Evolutionary conservation across 1,284 basidiomycete genomes (phyloP).

Genomic region (Sporisorium scitamineum): DNA sequence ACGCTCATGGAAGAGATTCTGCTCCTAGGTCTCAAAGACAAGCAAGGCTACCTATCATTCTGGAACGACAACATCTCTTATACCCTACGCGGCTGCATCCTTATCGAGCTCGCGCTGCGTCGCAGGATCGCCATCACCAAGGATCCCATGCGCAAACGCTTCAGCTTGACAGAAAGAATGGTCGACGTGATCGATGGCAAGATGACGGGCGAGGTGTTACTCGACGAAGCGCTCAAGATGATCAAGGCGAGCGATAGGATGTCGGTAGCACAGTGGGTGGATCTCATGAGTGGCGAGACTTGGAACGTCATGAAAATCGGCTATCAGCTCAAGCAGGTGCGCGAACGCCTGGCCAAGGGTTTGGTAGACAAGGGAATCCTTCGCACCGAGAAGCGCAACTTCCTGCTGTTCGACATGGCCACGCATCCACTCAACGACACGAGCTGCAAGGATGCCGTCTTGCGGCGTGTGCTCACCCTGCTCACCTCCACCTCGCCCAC

Average conservation of each 20-base stretch:
- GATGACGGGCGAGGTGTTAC: conserved; percentile 65
- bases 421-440: conserved; percentile 67
- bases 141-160: conserved; percentile 52
- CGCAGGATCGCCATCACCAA: conserved; percentile 58
- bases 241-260: conserved; percentile 62
- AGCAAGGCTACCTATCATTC: conserved; percentile 73
- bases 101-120: conserved; percentile 66
- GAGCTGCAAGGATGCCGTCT: conserved; percentile 63
- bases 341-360: conserved; percentile 67
- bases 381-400: conserved; percentile 69
- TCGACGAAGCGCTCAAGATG: conserved; percentile 67
- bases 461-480: conserved; percentile 61
- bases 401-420: conserved; percentile 69
- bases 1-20: conserved; percentile 98
- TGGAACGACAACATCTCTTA: conserved; percentile 70
- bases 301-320: conserved; percentile 69
- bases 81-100: conserved; percentile 65
- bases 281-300: conserved; percentile 68
- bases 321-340: conserved; percentile 68
- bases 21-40: conserved; percentile 88
- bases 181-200: conserved; percentile 64
- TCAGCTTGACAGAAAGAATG: conserved; percentile 50
- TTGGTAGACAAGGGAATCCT: conserved; percentile 68
- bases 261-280: conserved; percentile 65
- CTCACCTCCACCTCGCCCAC: conserved; percentile 53